phyloP scores from a whole-genome alignment of 306 rosid genomes.

The Hylodesmum podocarpum region DNA sequence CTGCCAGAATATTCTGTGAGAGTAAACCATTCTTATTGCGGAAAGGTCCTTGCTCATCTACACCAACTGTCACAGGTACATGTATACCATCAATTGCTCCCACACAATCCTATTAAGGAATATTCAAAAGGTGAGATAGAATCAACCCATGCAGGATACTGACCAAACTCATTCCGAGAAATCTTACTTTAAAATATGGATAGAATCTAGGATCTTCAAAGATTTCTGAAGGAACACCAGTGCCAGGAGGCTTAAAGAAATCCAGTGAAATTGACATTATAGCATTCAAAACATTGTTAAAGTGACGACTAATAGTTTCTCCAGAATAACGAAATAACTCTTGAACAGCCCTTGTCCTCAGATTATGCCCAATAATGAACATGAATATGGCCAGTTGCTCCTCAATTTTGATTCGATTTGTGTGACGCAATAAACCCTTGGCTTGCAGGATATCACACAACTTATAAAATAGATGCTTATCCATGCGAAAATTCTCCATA shows the following conservation, averaged over 20 bases:
- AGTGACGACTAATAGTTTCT: slow-evolving; percentile 91
- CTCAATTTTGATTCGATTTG: slow-evolving; percentile 88
- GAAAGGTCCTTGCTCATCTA: slow-evolving; percentile 95
- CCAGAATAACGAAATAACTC: slow-evolving; percentile 88
- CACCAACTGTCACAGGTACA: slow-evolving; percentile 86
- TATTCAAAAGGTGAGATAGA: slow-evolving; percentile 25
- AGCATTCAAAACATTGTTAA: slow-evolving; percentile 84
- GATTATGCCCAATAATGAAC: slow-evolving; percentile 88
- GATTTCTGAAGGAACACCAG: slow-evolving; percentile 57
- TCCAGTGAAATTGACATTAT: slow-evolving; percentile 77
- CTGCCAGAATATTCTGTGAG: slow-evolving; percentile 80
- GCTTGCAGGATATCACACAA: slow-evolving; percentile 85
- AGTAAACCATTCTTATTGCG: slow-evolving; percentile 84
- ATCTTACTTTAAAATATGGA: slow-evolving; percentile 80
- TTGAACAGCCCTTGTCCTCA: slow-evolving; percentile 84
- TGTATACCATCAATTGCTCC: slow-evolving; percentile 82
- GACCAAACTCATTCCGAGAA: slow-evolving; percentile 21
- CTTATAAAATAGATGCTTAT: slow-evolving; percentile 74
- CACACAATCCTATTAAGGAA: slow-evolving; percentile 66
- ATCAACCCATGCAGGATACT: slow-evolving; percentile 11
- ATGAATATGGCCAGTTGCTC: slow-evolving; percentile 90
- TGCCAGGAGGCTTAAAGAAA: slow-evolving; percentile 67
- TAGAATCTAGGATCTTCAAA: slow-evolving; percentile 69
- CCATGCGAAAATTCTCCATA: slow-evolving; percentile 83
- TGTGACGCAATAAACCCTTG: slow-evolving; percentile 78